These are phyloP conservation scores for Anthoceros angustus DNA, from an alignment of 225 moss, liverwort and hornwort species.

Conservation along the genomic window DNA sequence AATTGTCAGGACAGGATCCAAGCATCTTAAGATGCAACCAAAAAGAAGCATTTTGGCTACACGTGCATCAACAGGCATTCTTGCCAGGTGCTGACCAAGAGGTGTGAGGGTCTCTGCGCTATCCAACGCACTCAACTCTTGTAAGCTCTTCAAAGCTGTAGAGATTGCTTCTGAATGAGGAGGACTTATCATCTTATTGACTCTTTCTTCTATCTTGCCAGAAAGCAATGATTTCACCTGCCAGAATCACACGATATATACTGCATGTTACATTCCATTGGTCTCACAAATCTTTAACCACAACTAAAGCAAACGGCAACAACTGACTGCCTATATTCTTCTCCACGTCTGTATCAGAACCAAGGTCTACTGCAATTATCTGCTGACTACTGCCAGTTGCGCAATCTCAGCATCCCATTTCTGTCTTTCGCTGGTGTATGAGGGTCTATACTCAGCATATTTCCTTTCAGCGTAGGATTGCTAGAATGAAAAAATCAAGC, in stretches of 20 bases:
- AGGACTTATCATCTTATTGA: constrained; percentile 47
- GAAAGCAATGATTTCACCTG: constrained; percentile 54
- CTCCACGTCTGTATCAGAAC: too few relatives aligned
- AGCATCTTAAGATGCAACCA: constrained; percentile 65
- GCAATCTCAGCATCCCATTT: too few relatives aligned
- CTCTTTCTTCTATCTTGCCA: constrained; percentile 39
- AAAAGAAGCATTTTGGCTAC: constrained; percentile 71
- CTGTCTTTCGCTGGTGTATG: too few relatives aligned
- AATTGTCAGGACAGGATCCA: constrained; percentile 59
- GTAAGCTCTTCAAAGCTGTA: constrained; percentile 49
- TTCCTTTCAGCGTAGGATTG: too few relatives aligned
- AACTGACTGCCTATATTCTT: too few relatives aligned
- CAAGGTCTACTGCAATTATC: too few relatives aligned
- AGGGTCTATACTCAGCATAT: too few relatives aligned
- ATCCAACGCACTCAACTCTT: constrained; percentile 58
- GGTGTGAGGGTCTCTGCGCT: constrained; percentile 43
- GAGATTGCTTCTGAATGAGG: constrained; percentile 38
- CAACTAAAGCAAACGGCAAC: too few relatives aligned
- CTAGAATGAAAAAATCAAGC: not conserved
- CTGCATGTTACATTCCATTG: too few relatives aligned
- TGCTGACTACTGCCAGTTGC: too few relatives aligned
- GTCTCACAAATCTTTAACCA: too few relatives aligned
- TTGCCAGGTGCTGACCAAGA: constrained; percentile 53
- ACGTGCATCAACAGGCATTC: constrained; percentile 70
- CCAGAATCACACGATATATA: not conserved